Conservation (phyloP, 2,329 filamentous ascomycete species). For the Colletotrichum sp. region DNA sequence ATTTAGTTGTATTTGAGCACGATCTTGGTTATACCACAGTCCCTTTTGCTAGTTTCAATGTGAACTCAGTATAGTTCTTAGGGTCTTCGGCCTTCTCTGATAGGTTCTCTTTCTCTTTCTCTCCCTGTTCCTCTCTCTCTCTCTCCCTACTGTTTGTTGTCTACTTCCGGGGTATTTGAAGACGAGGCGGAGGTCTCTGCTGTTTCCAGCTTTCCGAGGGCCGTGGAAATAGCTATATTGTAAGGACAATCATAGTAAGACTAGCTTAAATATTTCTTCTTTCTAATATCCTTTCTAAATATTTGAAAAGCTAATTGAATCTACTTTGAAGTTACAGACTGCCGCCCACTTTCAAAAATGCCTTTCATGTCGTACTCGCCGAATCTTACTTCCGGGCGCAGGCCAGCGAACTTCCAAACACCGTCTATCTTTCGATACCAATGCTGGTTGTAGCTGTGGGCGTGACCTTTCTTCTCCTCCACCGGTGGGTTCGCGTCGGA, state of each 20-base stretch:
- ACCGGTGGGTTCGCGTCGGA: conserved; percentile 48
- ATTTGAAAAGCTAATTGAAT: not conserved
- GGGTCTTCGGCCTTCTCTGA: not conserved
- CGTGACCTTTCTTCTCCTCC: conserved; percentile 64
- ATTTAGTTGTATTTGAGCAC: not conserved
- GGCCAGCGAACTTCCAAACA: conserved; percentile 65
- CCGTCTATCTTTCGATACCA: conserved; percentile 62
- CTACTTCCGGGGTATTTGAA: not conserved
- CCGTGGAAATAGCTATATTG: too few relatives aligned
- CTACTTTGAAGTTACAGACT: not conserved
- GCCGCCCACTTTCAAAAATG: conserved; percentile 40
- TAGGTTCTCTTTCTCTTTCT: not conserved
- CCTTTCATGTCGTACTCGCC: conserved; percentile 61
- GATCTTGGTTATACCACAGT: not conserved
- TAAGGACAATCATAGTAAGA: not conserved
- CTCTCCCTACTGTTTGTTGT: not conserved
- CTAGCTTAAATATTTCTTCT: fast-evolving
- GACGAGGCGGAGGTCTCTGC: not conserved
- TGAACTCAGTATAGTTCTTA: not conserved
- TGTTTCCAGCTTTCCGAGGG: not conserved
- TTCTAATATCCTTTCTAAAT: not conserved
- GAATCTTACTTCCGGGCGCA: conserved; percentile 60
- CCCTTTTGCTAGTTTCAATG: not conserved
- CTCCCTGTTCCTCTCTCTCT: not conserved
- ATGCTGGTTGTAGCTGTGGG: conserved; percentile 60